Base-by-base conservation (phyloP, 2,329 filamentous ascomycete species). In the Aureobasidium sp. region DNA sequence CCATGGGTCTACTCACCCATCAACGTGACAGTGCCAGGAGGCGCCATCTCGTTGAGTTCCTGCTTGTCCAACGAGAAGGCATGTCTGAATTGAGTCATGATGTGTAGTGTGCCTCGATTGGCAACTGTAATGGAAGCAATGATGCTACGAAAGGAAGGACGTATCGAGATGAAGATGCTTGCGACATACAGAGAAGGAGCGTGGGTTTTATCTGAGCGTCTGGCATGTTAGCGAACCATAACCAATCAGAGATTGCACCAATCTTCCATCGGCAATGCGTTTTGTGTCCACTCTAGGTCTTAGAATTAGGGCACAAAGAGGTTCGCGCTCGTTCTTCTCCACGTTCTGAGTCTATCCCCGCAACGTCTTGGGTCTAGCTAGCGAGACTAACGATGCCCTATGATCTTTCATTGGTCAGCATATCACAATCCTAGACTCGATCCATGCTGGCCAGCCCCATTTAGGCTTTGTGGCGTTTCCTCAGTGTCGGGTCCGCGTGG, bases 41-140 rank as follows among this genome's bases (percentile, higher is more conserved):
- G 75, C 59, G 71, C 72, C 9, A 73, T 72, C 61, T 72, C 70
- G 29, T 65, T 68, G 12, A 77, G 71, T 63, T 77, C 73, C 29
- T 71, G 68, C 62, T 77, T 76, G 1, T 75, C 73, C 17, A 77
- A 65, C 12, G 67, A 67, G 61, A 77, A 76, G 0, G 74, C 75
- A 60, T 69, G 67, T 36, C 64, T 68, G 65, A 73, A 70, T 31
- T 68, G 67, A 41, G 71, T 68, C 75, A 76, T 77, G 22, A 25
- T 67, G 64, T 15, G 45, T 36, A 27, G 12, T 44, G 20, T 44
- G 53, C 39, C 53, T 45, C 2, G n/a, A 36, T 36, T 36, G 22
- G 44, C 56, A 48, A 48, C 17, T 31, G 14, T 48, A 20, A 14
- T 39, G 14, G 17, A 11, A 45, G 27, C 9, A 17, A 57, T 57